Conservation (phyloP, 2,329 filamentous ascomycete genomes). For the Aureobasidium leucospermi region DNA sequence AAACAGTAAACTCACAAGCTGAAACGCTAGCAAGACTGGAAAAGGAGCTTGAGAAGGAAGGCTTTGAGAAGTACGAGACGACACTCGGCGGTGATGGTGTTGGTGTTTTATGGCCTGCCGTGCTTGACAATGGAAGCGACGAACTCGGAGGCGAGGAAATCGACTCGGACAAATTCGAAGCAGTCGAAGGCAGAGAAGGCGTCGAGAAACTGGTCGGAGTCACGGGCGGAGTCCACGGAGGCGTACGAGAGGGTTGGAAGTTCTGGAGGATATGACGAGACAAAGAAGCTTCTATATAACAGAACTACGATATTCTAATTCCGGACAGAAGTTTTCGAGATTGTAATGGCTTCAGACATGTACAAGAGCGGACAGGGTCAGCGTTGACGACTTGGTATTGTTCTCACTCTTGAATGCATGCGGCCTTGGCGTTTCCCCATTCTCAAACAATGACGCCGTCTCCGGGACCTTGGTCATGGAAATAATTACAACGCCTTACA, state of each 20-base stretch:
- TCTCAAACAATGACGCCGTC: conserved; percentile 9
- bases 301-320: not conserved
- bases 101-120: conserved; percentile 87
- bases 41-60: conserved; percentile 47
- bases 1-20: not conserved
- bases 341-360: too few relatives aligned
- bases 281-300: not conserved
- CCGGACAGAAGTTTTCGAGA: too few relatives aligned
- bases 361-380: not conserved
- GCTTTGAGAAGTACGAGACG: conserved; percentile 79
- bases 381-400: not conserved
- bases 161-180: conserved; percentile 79
- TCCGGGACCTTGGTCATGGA: not conserved
- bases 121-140: conserved; percentile 75
- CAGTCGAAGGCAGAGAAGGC: conserved; percentile 73
- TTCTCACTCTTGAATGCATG: not conserved
- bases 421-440: conserved; percentile 3
- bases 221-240: conserved; percentile 16
- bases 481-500: not conserved
- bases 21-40: conserved; percentile 53
- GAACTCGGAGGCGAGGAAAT: conserved; percentile 87
- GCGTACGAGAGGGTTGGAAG: conserved; percentile 28
- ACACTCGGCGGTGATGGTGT: conserved; percentile 90
- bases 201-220: conserved; percentile 85
- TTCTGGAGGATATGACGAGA: conserved; percentile 25